A percentile compares a stretch with the other conserved stretches of the same genome.
These are phyloP conservation scores for Flaveria trinervia DNA, from an alignment of 129 eudicot species.

Conservation along the genomic window DNA sequence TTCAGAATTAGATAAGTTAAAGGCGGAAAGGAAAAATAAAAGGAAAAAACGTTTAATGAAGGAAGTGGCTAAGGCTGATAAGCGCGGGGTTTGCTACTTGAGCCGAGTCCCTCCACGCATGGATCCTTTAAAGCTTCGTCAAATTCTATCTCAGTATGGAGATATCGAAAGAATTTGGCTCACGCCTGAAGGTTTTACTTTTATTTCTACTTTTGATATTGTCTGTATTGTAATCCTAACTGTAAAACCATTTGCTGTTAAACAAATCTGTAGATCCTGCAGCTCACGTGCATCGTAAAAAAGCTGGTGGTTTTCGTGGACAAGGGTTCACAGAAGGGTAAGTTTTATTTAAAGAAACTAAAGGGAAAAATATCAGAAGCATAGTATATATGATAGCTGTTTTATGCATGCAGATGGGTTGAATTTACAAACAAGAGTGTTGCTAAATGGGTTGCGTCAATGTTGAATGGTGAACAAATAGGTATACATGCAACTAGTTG, in stretches of 20 bases:
- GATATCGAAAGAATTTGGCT: conserved; percentile 85
- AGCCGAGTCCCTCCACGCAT: conserved; percentile 92
- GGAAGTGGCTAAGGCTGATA: conserved; percentile 71
- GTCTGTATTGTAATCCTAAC: not conserved
- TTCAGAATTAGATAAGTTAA: conserved; percentile 30
- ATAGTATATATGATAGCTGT: not conserved
- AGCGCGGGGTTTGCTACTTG: conserved; percentile 91
- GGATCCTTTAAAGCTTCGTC: conserved; percentile 88
- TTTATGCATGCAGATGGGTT: conserved; percentile 76
- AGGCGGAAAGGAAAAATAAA: conserved; percentile 44
- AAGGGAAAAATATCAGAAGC: not conserved
- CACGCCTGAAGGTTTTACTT: conserved; percentile 69
- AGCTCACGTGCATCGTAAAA: conserved; percentile 68
- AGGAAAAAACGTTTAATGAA: conserved; percentile 50
- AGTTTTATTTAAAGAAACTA: conserved; percentile 4
- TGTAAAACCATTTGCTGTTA: conserved; percentile 1
- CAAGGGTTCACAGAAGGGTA: conserved; percentile 90
- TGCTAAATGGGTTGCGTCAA: conserved; percentile 75
- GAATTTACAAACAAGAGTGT: conserved; percentile 76
- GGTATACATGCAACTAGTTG: conserved; percentile 45
- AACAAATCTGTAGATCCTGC: conserved; percentile 52
- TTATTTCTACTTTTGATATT: conserved; percentile 1
- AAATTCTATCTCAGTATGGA: conserved; percentile 75
- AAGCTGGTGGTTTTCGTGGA: conserved; percentile 82
- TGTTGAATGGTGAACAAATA: conserved; percentile 88